Base-by-base conservation (phyloP, 2,329 filamentous ascomycete species). In the Blastomyces emzantsi region DNA sequence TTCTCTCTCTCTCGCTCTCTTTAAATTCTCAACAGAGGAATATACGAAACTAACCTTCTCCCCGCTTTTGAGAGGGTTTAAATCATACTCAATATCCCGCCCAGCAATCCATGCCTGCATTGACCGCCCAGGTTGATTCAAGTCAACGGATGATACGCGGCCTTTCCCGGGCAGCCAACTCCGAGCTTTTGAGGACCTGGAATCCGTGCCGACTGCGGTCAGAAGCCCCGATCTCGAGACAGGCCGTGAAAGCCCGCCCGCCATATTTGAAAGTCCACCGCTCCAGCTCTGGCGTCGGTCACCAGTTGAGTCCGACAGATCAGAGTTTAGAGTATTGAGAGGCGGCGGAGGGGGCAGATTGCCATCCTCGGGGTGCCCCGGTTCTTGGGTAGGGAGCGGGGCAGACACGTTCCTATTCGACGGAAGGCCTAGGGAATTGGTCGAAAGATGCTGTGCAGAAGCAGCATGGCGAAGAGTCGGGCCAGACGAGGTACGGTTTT, bases 71-170 rank as follows among this genome's bases (percentile, higher is more conserved):
- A 87, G 68, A 39, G 77, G 76, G 2, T 76, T 74, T 60, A 84
- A 65, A 68, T 85, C 83, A 67, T 86, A 87, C 3, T 80, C 73
- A 33, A 84, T 75, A 68, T 82, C 82, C 65, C 84, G 81, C 54
- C 80, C 84, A 6, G 84, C 79, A 64, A 86, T 81, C 85, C 85
- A 87, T 13, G 85, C 84, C 63, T 71, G 72, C 13, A 74, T 73
- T 56, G 77, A 68, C 25, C 77, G 76, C 3, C 73, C 58, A 49
- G 67, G 55, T 33, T 71, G 68, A 41, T 30, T 65, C 63, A 67
- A 72, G 67, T 70, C 75, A 65, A 71, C 71, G 64, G 69, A 77
- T 70, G 64, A 72, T 54, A 69, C 70, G 51, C 71, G 70, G 62
- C 69, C 69, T 51, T 75, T 75, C n/a, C 75, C 76, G 1, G 77